Evolutionary conservation across 2,329 filamentous ascomycete species (phyloP), one percentile per base, ranked within the genome.

Genomic region (Claviceps capensis): DNA sequence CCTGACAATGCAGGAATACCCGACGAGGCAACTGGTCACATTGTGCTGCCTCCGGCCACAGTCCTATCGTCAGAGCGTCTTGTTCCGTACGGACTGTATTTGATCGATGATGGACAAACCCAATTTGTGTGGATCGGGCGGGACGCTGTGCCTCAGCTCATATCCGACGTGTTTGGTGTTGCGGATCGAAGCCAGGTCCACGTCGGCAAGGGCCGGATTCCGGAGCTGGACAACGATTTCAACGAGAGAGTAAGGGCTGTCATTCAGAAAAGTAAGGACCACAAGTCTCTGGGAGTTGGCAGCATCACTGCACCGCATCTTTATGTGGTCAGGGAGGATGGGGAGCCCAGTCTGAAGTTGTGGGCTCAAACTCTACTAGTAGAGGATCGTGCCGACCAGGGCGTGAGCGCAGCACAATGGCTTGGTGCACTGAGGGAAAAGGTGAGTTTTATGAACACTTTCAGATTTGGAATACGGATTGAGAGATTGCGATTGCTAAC

Each of bases 81-180:
- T 48, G 87, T 88, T 3, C 80, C 89, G 0, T 95, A 94, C 63
- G 93, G 93, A 30, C 73, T 98, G 17, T 98, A 98, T 68, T 78
- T 98, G 53, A 93, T 98, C 61, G 93, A 98, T 61, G 93, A 98
- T 63, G 90, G 90, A 2, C 91, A 96, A 69, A 96, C 88, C 5
- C 93, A 98, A 66, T 98, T 98, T 77, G 71, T 98, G 47, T 98
- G 93, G 93, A 78, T 97, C 19, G 93, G 93, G 14, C 83, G 90
- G 38, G 91, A 98, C 59, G 85, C 91, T 1, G 88, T 98, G 30
- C 88, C 89, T 1, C 88, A 95, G 63, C 77, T 98, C 36, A 74
- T 97, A 42, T 70, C 78, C 50, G 93, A 98, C 61, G 91, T 97
- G 5, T 98, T 98, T 65, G 91, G 89, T 23, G 77, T 93, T 11